Evolutionary conservation across 2,329 filamentous ascomycete species (phyloP), one percentile per base, ranked within the genome.

Genomic region (Kalaharituber pfeilii): DNA sequence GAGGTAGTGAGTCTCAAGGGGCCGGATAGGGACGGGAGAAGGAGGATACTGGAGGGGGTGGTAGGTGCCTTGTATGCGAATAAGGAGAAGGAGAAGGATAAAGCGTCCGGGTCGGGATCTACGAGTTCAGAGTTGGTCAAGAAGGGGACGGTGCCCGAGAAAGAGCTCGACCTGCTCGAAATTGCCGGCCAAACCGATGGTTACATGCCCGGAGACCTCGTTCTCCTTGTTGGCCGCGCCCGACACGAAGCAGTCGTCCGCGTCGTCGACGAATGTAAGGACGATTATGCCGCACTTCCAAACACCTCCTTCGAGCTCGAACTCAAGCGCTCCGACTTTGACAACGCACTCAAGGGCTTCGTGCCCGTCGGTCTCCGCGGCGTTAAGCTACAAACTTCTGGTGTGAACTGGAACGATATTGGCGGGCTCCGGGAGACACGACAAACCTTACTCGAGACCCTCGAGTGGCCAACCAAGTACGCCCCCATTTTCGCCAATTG

Each of bases 401-500:
- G 85, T 1, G 47, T 28, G 25, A 30, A 50, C 26, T 98, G 95
- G 68, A 81, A 84, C 59, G 85, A 85, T 0, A 96, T 98, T 58
- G 91, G 91, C 50, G 91, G 91, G 15, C 73, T 98, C 3, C 77
- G 79, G 44, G 80, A 86, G 64, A 98, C 91, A 1, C 80, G 93
- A 3, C 82, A 88, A 62, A 86, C 86, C n/a, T 75, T 98, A 2
- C 76, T 98, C 7, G 91, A 98, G 69, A 98, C 91, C 0, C 73
- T 98, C 2, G 85, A 95, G 66, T 98, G 98, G 65, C 91, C 91
- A 0, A 98, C 93, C 1, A 94, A 91, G 56, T 98, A 98, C 66
- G 91, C 91, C 0, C 91, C 91, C 1, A 95, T 98, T 60, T 98
- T 98, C 65, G 87, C 88, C 3, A 85, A 94, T 65, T 98, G 91